Conservation (phyloP, 2,329 filamentous ascomycete species). For the Catunica adiposa region DNA sequence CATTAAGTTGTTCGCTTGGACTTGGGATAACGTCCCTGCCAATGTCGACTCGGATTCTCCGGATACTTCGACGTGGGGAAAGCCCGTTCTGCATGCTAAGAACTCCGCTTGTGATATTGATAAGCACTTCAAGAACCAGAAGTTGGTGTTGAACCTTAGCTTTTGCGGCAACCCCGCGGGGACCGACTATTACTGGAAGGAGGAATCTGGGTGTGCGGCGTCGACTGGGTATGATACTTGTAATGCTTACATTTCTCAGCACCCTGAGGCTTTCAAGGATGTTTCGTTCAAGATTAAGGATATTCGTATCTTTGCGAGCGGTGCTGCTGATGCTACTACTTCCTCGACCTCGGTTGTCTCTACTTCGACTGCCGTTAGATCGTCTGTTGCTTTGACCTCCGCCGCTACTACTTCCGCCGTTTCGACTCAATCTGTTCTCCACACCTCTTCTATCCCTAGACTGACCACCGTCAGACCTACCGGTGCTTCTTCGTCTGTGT, state of each 20-base stretch:
- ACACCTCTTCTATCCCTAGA: too few relatives aligned
- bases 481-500: too few relatives aligned
- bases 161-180: slow-evolving; percentile 60
- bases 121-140: slow-evolving; percentile 45
- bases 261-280: slow-evolving; percentile 23
- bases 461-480: too few relatives aligned
- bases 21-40: slow-evolving; percentile 19
- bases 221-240: slow-evolving; percentile 20
- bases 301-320: slow-evolving; percentile 7
- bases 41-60: slow-evolving; percentile 30
- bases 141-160: slow-evolving; percentile 56
- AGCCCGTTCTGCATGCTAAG: slow-evolving; percentile 44
- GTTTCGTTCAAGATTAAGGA: slow-evolving; percentile 8
- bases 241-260: slow-evolving; percentile 23
- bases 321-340: slow-evolving; percentile 1
- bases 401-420: not conserved
- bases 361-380: not conserved
- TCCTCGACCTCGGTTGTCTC: slow-evolving; percentile 3
- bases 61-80: slow-evolving; percentile 47
- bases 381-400: not conserved
- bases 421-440: too few relatives aligned
- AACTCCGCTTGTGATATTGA: slow-evolving; percentile 44
- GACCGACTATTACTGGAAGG: slow-evolving; percentile 18
- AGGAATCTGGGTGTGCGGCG: slow-evolving; percentile 17
- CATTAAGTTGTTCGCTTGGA: slow-evolving; percentile 29